Evolutionary conservation across 768 basidiomycete genomes (phyloP), one percentile per base, ranked within the genome.

Genomic region (Lactarius sanguifluus): DNA sequence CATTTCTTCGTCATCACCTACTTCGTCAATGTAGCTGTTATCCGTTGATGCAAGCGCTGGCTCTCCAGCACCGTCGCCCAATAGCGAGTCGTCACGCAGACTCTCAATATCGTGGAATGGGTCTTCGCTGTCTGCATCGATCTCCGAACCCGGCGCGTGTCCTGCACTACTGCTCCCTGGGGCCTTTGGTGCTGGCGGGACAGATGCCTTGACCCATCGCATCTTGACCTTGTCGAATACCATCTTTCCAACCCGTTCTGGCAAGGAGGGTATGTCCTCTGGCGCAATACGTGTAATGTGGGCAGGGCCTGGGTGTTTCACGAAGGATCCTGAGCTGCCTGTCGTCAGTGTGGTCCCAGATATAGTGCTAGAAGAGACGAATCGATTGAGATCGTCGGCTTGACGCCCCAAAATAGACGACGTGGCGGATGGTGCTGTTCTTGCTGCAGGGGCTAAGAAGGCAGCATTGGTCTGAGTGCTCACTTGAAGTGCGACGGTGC

Each of bases 61-160:
- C 55, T 10, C 64, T 64, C 57, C 62, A 15, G 71, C 70, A 20
- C 59, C 65, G 8, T 68, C 72, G 16, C 57, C 62, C 23, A 52
- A 68, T 41, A 55, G 61, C 66, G 73, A 69, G 63, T 75, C 74
- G 58, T 90, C 89, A 40, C 84, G 80, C 71, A 95, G 74, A 71
- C 93, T 94, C 73, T 96, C 95, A 62, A 98, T 90, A 71, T 95
- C 95, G 38, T 86, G 85, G 77, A 98, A 98, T 9, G 93, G 91
- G 78, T 98, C 96, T 71, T 93, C 92, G 68, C 90, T 91, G 52
- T 83, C 81, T 50, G 83, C 80, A 78, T 71, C 75, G 34, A 78
- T 81, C 10, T 61, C 79, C 72, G 66, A 74, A 76, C 74, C 67
- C 61, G 73, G 61, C 61, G 74, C 63, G 64, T 78, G 68, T 70